Evolutionary conservation across 2,329 filamentous ascomycete genomes (phyloP), one percentile per base, ranked within the genome.

Genomic region (Colletotrichum lentis): DNA sequence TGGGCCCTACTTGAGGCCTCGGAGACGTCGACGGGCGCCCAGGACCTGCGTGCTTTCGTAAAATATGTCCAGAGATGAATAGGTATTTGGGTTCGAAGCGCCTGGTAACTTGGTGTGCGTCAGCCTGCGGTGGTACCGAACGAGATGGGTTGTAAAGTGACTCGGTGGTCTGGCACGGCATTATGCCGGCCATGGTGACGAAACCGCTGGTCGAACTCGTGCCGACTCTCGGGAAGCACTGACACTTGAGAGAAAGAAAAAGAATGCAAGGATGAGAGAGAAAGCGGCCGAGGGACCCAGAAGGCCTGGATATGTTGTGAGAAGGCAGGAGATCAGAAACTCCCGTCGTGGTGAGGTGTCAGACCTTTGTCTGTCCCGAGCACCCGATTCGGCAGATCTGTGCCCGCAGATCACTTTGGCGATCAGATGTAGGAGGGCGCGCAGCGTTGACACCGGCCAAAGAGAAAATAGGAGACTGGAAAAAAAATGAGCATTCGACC

Each of bases 331-430:
- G 24, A 22, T 18, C n/a, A 39, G 31, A 54, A 54, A 22, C n/a
- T n/a, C 6, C 35, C 6, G 53, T 44, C 24, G 49, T 58, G 46
- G 64, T 46, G 53, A 22, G 41, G 41, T 31, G 55, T 69, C 66
- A 66, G 66, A 37, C 62, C 62, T 69, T 69, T 61, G 62, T 61
- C 62, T 65, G 20, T 44, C 14, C 22, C 35, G 18, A 20, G 24
- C n/a, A 16, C 66, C 62, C 62, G 37, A 66, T 60, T 61, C 62
- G 50, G 62, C 50, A 66, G 62, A 69, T 24, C 22, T 61, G 49
- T 47, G 41, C 31, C 55, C 49, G 66, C 43, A 61, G 62, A 68
- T 66, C 53, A 50, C 52, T 37, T 31, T 16, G 56, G 44, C 39
- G 55, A 60, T 56, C 62, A 61, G 64, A 58, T 41, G 18, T 22